A percentile compares a stretch with the other conserved stretches of the same genome.
Conservation (phyloP, 345 rosid species). For the Populus euphratica region DNA sequence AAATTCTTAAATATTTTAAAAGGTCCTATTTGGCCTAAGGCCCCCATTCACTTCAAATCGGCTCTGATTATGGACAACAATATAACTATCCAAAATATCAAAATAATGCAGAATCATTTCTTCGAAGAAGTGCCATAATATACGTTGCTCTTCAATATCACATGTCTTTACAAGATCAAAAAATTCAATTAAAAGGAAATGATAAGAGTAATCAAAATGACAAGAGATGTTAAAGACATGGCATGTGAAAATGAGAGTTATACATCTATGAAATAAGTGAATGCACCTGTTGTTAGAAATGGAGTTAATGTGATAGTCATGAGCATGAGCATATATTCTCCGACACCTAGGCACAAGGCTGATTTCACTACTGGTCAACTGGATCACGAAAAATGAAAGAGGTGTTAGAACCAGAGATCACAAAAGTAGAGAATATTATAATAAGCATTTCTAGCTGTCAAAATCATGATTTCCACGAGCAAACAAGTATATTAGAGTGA, state of each 20-base stretch:
- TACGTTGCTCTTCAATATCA: neutral
- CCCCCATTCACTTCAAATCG: too few relatives aligned
- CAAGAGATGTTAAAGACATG: conserved; percentile 1
- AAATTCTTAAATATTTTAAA: too few relatives aligned
- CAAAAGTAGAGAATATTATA: neutral
- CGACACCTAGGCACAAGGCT: conserved; percentile 83
- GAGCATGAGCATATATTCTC: conserved; percentile 88
- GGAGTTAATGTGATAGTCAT: conserved; percentile 43
- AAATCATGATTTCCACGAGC: neutral
- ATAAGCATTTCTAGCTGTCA: neutral
- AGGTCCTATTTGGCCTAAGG: too few relatives aligned
- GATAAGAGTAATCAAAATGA: neutral
- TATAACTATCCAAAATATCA: neutral
- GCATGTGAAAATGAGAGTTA: neutral
- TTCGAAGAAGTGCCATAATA: neutral
- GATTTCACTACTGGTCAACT: conserved; percentile 80
- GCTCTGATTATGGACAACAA: neutral
- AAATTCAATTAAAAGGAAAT: neutral
- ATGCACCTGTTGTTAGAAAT: conserved; percentile 58
- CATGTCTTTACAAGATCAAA: neutral
- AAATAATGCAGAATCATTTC: neutral
- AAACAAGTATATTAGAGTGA: conserved; percentile 20
- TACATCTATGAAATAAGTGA: neutral
- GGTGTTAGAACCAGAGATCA: conserved; percentile 4
- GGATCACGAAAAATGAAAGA: conserved; percentile 6